Evolutionary conservation across 2,329 filamentous ascomycete species (phyloP), one percentile per base, ranked within the genome.

Genomic region (Ciborinia camelliae): DNA sequence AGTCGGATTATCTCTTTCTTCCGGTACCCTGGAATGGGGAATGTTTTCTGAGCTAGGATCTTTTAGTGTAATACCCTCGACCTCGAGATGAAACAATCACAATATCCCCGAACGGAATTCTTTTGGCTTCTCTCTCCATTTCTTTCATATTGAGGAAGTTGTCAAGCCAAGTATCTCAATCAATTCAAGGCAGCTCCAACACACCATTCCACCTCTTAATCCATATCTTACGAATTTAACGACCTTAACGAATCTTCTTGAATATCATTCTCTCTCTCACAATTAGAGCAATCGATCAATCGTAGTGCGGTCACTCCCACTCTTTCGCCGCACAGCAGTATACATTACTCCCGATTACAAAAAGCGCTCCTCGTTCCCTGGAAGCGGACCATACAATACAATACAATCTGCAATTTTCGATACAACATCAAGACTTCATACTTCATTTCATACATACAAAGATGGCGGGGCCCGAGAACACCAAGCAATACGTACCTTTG

Each of bases 401-500:
- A 26, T 35, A 35, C 41, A 35, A 18, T 20, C 15, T 58, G 14
- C 55, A 35, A 12, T 23, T 51, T 23, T 30, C 20, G 12, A 37
- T 20, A 30, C 30, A n/a, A 43, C 12, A 8, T 45, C 43, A 28
- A 28, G 8, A 28, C 51, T 30, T 37, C 12, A 47, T 60, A 48
- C 48, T 48, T 63, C 39, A 26, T 26, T 63, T 47, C 60, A 55
- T 37, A 26, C 51, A 62, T 12, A 32, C 30, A 37, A 23, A 41
- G 15, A 75, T 75, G 74, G 72, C 69, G 47, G 69, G 64, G 53
- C 41, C 66, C 64, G 62, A 64, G 32, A 73, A 73, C 63, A 70
- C 66, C 32, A 75, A 74, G 62, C 68, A 72, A 64, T 74, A 74
- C 65, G 88, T 91, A 64, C 89, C 89, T 68, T 79, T 91, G 73